Evolutionary conservation across 108 stramenopile species (phyloP).

Genomic region (Cyclotella sp.): DNA sequence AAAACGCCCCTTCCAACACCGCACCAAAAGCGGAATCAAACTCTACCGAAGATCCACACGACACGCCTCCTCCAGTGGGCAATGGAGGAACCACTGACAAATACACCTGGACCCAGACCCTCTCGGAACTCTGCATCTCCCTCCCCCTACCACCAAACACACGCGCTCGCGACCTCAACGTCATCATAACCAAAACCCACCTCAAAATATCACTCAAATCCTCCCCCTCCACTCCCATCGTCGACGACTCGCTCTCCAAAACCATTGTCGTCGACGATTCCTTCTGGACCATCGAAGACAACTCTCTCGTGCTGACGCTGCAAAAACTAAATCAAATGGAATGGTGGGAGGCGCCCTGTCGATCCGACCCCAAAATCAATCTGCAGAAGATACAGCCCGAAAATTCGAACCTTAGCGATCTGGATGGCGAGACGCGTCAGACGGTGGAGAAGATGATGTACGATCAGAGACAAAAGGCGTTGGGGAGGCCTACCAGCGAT

Average conservation of each 20-base stretch:
- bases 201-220: slow-evolving; percentile 85
- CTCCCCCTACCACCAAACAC: slow-evolving; percentile 91
- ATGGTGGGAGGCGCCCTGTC: slow-evolving; percentile 97
- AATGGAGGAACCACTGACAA: slow-evolving; percentile 95
- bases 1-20: background rate
- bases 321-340: slow-evolving; percentile 97
- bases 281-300: slow-evolving; percentile 99
- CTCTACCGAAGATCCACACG: slow-evolving; percentile 52
- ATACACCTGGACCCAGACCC: slow-evolving; percentile 98
- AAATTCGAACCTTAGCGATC: slow-evolving; percentile 91
- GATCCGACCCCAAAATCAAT: slow-evolving; percentile 95
- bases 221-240: slow-evolving; percentile 45
- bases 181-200: slow-evolving; percentile 78
- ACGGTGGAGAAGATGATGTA: slow-evolving; percentile 99
- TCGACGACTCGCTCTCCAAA: slow-evolving; percentile 91
- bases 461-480: slow-evolving; percentile 98
- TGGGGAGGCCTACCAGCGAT: slow-evolving; percentile 96
- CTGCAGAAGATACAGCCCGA: slow-evolving; percentile 97
- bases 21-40: slow-evolving; percentile 8
- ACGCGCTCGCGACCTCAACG: slow-evolving; percentile 88
- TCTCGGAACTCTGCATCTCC: slow-evolving; percentile 87
- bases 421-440: slow-evolving; percentile 98
- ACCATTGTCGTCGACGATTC: slow-evolving; percentile 95
- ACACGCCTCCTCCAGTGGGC: slow-evolving; percentile 83
- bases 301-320: slow-evolving; percentile 77